These are phyloP conservation scores for Diversispora epigaea DNA, from an alignment of 192 early-diverging fungal species.

Conservation along the genomic window DNA sequence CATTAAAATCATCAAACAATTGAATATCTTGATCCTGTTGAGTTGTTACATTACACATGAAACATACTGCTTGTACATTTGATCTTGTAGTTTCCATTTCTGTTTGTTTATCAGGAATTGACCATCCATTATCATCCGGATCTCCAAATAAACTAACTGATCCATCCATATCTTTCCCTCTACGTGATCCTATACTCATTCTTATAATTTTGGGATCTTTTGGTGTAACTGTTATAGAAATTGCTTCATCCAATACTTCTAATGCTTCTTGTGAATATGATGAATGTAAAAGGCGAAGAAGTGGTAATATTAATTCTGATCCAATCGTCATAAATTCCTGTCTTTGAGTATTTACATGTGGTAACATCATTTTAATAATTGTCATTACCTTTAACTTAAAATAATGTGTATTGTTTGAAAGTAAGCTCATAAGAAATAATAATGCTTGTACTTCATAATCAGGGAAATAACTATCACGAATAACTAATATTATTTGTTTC, in stretches of 20 bases:
- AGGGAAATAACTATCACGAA: conserved; percentile 66
- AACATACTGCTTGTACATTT: conserved; percentile 48
- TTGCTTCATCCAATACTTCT: conserved; percentile 70
- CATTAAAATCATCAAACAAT: neutral
- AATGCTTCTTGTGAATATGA: conserved; percentile 65
- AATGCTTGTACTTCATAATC: conserved; percentile 57
- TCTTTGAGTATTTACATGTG: conserved; percentile 48
- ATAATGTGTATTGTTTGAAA: conserved; percentile 60
- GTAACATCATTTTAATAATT: conserved; percentile 67
- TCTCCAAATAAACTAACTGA: conserved; percentile 13
- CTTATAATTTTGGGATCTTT: conserved; percentile 30
- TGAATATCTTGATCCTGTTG: neutral
- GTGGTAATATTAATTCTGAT: conserved; percentile 64
- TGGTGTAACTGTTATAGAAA: conserved; percentile 35
- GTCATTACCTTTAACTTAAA: conserved; percentile 64
- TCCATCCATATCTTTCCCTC: conserved; percentile 27
- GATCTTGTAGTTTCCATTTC: conserved; percentile 38
- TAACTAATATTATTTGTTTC: conserved; percentile 57
- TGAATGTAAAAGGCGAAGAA: conserved; percentile 65
- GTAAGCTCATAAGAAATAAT: conserved; percentile 59
- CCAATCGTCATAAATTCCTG: conserved; percentile 51
- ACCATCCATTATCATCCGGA: conserved; percentile 37
- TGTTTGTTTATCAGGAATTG: conserved; percentile 33
- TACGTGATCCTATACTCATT: conserved; percentile 22
- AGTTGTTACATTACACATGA: conserved; percentile 6